A percentile compares a stretch with the other conserved stretches of the same genome.
These are phyloP conservation scores for Saccharomycopsis capsularis DNA, from an alignment of 805 yeast species.

Conservation along the genomic window DNA sequence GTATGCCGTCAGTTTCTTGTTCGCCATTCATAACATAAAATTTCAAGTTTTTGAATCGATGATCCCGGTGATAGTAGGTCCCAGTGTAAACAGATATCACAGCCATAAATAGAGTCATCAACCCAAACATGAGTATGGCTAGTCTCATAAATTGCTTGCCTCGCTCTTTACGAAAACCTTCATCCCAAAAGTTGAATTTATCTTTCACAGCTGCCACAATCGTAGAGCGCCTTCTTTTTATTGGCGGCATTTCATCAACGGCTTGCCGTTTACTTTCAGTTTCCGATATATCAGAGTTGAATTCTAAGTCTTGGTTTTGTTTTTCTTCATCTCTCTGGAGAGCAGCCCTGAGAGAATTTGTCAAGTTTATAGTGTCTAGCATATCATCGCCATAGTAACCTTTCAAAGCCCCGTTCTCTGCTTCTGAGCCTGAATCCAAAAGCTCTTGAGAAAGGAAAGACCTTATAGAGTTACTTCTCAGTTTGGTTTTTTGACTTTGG, in stretches of 20 bases:
- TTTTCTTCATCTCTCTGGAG: not conserved
- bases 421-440: not conserved
- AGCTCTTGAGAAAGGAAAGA: not conserved
- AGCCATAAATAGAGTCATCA: constrained; percentile 24
- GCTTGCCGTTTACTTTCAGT: not conserved
- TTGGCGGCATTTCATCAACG: not conserved
- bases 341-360: not conserved
- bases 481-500: not conserved
- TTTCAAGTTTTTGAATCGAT: constrained; percentile 18
- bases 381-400: constrained; percentile 1
- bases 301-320: no score
- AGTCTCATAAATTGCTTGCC: constrained; percentile 1
- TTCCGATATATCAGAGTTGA: not conserved
- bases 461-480: not conserved
- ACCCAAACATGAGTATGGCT: not conserved
- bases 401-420: not conserved
- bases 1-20: not conserved
- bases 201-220: not conserved
- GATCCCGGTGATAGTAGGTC: constrained; percentile 24
- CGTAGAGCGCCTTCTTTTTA: not conserved
- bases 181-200: constrained; percentile 17
- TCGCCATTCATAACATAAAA: constrained; percentile 26
- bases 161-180: constrained; percentile 8
- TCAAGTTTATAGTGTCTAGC: constrained; percentile 2
- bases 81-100: constrained; percentile 32